Percentiles rank a stretch among this genome's conserved stretches.
phyloP scores from a whole-genome alignment of 2,329 filamentous ascomycete species.

The Cercospora zeae-maydis region DNA sequence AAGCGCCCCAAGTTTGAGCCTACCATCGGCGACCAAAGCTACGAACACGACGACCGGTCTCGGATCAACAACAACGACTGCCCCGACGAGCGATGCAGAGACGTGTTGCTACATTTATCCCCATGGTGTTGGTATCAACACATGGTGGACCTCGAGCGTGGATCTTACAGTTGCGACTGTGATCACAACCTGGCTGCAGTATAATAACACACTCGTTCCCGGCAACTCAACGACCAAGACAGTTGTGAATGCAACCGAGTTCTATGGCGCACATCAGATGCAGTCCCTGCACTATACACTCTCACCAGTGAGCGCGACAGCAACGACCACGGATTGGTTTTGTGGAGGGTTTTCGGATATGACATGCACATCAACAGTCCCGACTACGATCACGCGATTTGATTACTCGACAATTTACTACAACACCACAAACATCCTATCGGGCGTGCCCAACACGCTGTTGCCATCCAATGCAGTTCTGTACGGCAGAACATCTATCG shows the following conservation, averaged over 20 bases:
- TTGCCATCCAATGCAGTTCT: conserved; percentile 5
- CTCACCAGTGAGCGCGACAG: neutral
- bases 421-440: conserved; percentile 2
- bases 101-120: conserved; percentile 16
- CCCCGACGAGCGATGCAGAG: neutral
- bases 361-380: neutral
- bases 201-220: conserved; percentile 12
- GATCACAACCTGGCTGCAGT: conserved; percentile 15
- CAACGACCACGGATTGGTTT: neutral
- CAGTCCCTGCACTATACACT: neutral
- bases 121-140: conserved; percentile 10
- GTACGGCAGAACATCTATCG: conserved; percentile 9
- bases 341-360: neutral
- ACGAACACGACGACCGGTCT: neutral
- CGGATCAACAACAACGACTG: neutral
- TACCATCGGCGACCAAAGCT: neutral
- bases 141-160: conserved; percentile 16
- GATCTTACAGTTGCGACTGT: conserved; percentile 11
- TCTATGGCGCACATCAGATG: conserved; percentile 4
- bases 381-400: neutral
- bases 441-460: conserved; percentile 6
- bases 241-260: conserved; percentile 4
- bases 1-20: neutral
- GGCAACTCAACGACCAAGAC: conserved; percentile 12
- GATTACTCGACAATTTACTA: conserved; percentile 3